Evolutionary conservation across 257 asterid genomes (phyloP), one percentile per base, ranked within the genome.

Genomic region (Prunella vulgaris): DNA sequence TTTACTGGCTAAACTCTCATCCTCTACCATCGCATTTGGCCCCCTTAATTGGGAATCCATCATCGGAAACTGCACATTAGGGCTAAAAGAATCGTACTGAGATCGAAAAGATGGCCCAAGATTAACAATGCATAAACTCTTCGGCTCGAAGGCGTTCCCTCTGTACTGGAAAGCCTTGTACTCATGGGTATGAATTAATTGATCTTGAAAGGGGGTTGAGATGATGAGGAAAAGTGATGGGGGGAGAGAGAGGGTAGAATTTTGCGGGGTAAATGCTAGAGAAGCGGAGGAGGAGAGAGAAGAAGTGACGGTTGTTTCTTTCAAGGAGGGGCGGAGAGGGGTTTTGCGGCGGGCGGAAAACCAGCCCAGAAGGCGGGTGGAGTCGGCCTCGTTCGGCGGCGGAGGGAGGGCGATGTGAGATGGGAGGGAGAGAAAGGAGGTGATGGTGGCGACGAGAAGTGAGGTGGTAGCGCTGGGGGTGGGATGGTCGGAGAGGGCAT

Each of bases 31-130:
- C 4, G 90, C 84, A 71, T 75, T 78, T 2, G 78, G 74, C 32
- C 84, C 87, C 79, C 79, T 69, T 44, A 70, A 61, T 22, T 86
- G 93, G 67, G 74, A 84, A 68, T 78, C 60, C 78, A 91, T 71
- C 69, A 80, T 62, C 14, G 99, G 99, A 17, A 94, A 86, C 56
- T 65, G 82, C 18, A 88, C 79, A 72, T 65, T 82, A 1, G 99
- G 90, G 83, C 83, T 70, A 69, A 93, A 93, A 6, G 88, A 79
- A 35, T 82, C 95, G 60, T 87, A 91, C 77, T 91, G 87, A 5
- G 89, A 76, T 61, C 99, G 82, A 59, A 93, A 93, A 2, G 84
- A 80, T 0, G 99, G 99, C 20, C 99, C 99, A 18, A 93, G 74
- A 74, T 93, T 93, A 33, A 90, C 80, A 15, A 93, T 80, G 33